phyloP scores from a whole-genome alignment of 225 moss, liverwort and hornwort genomes.

The Polytrichum commune region DNA sequence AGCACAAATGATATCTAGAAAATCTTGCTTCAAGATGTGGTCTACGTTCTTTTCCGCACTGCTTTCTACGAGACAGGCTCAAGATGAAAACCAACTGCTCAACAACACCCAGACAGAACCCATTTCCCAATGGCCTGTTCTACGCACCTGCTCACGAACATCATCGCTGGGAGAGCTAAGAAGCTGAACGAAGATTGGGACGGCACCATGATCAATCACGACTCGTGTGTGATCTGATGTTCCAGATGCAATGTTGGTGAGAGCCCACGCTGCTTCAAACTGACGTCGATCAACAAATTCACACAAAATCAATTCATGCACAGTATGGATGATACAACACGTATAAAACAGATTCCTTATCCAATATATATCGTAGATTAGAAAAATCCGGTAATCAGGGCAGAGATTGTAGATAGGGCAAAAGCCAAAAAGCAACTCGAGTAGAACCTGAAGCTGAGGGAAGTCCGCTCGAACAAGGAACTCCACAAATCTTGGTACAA shows the following conservation, averaged over 20 bases:
- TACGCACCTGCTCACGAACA: conserved; percentile 86
- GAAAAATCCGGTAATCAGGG: neutral
- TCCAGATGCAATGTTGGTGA: conserved; percentile 96
- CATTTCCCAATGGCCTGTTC: too few relatives aligned
- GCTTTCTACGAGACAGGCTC: neutral
- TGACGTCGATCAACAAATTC: conserved; percentile 5
- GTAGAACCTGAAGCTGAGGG: conserved; percentile 73
- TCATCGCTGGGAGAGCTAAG: conserved; percentile 91
- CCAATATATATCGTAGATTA: too few relatives aligned
- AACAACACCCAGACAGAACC: too few relatives aligned
- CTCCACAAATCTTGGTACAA: conserved; percentile 95
- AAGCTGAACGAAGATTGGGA: conserved; percentile 93
- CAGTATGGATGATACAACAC: too few relatives aligned
- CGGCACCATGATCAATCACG: conserved; percentile 90
- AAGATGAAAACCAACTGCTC: neutral
- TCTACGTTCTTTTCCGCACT: too few relatives aligned
- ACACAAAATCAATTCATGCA: too few relatives aligned
- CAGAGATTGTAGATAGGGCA: neutral
- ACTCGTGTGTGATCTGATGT: conserved; percentile 96
- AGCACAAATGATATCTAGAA: too few relatives aligned
- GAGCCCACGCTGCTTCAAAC: conserved; percentile 98
- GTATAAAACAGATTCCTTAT: too few relatives aligned
- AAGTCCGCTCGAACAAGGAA: conserved; percentile 80
- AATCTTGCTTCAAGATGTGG: too few relatives aligned
- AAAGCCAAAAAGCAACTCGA: neutral